These are phyloP conservation scores for Myochromella boudieri DNA, from an alignment of 768 basidiomycete genomes.

Conservation along the genomic window DNA sequence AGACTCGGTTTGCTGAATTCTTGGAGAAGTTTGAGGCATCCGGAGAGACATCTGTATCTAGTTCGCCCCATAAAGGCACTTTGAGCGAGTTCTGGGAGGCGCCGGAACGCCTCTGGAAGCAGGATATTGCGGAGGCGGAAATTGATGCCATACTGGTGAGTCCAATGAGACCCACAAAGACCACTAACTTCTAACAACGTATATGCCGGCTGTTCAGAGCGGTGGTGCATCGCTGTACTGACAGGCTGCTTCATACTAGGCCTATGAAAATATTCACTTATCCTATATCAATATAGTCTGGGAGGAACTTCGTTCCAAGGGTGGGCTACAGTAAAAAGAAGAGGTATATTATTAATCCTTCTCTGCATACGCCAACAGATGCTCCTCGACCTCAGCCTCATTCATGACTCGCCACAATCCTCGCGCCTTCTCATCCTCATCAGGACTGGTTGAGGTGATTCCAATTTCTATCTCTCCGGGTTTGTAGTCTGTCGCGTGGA, in stretches of 20 bases:
- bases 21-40: conserved; percentile 34
- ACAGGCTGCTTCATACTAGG: conserved; percentile 10
- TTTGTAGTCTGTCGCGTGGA: conserved; percentile 96
- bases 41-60: conserved; percentile 13
- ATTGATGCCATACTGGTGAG: conserved; percentile 68
- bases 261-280: conserved; percentile 5
- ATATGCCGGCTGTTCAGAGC: conserved; percentile 38
- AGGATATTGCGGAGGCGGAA: conserved; percentile 53
- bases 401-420: conserved; percentile 81
- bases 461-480: conserved; percentile 95
- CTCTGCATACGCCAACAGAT: conserved; percentile 85
- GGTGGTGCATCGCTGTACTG: conserved; percentile 63
- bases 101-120: conserved; percentile 57
- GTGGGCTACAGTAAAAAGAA: neutral
- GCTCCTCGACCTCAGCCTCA: conserved; percentile 74
- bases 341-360: conserved; percentile 58
- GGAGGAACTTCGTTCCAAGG: neutral
- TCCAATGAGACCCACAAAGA: conserved; percentile 10
- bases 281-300: neutral
- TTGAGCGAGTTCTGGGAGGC: conserved; percentile 66
- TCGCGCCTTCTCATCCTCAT: conserved; percentile 69
- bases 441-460: conserved; percentile 75
- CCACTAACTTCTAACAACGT: no score
- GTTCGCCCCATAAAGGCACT: conserved; percentile 7
- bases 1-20: conserved; percentile 47